Conservation (phyloP, 225 moss, liverwort and hornwort genomes). For the Straminergon stramineum region DNA sequence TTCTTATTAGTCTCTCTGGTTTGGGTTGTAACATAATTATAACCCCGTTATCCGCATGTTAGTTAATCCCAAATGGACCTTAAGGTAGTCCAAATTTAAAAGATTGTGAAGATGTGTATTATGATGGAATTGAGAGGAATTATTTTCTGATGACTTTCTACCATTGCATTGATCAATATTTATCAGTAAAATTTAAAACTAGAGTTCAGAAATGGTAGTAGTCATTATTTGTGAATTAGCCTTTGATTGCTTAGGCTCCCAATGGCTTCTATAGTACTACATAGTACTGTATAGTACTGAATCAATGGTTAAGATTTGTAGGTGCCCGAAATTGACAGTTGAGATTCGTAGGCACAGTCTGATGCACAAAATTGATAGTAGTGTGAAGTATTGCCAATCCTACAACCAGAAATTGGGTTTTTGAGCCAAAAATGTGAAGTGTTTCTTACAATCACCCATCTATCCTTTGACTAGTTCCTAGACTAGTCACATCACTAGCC, state of each 20-base stretch:
- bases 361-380: too few species aligned
- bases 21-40: not conserved
- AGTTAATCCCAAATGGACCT: not conserved
- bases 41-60: not conserved
- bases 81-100: not conserved
- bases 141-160: not conserved
- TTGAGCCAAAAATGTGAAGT: too few species aligned
- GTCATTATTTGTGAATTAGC: not conserved
- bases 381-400: too few species aligned
- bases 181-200: not conserved
- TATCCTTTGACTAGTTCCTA: rapidly evolving
- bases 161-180: not conserved
- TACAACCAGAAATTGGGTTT: too few species aligned
- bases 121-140: not conserved
- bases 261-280: too few species aligned
- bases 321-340: too few species aligned
- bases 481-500: rapidly evolving
- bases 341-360: too few species aligned
- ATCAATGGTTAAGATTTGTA: too few species aligned
- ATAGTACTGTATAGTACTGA: too few species aligned
- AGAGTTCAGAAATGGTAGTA: not conserved
- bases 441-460: too few species aligned
- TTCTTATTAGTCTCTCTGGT: not conserved
- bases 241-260: not conserved
- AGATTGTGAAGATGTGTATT: not conserved